Evolutionary conservation across 768 basidiomycete species (phyloP).

Genomic region (Xerocomellus amylosporus): DNA sequence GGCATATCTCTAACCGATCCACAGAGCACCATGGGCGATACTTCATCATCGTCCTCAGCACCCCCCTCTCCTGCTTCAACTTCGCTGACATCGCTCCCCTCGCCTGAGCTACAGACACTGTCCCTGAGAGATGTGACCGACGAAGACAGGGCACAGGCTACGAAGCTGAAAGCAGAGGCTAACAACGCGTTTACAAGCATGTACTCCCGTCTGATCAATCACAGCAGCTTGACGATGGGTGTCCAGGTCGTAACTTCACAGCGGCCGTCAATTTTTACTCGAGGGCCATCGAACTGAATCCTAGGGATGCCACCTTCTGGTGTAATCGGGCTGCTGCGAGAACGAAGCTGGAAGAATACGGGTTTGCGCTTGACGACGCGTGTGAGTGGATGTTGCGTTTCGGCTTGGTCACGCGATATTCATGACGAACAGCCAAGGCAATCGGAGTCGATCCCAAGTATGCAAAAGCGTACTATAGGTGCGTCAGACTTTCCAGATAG

Average conservation of each 20-base stretch:
- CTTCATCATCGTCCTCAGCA: conserved; percentile 26
- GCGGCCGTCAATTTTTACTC: conserved; percentile 77
- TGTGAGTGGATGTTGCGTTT: conserved; percentile 48
- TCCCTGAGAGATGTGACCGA: conserved; percentile 61
- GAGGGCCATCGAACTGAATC: conserved; percentile 83
- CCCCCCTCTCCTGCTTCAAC: conserved; percentile 49
- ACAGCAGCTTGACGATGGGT: not conserved
- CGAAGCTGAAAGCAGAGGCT: conserved; percentile 75
- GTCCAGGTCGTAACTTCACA: conserved; percentile 70
- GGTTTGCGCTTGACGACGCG: conserved; percentile 86
- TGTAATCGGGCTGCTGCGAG: conserved; percentile 92
- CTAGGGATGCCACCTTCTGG: conserved; percentile 85
- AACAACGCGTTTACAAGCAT: conserved; percentile 82
- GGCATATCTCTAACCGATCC: conserved; percentile 1
- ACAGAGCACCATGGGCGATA: conserved; percentile 20
- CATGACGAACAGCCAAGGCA: conserved; percentile 59
- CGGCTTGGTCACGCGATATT: conserved; percentile 13
- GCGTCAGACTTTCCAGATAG: conserved; percentile 14
- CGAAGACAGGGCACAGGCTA: conserved; percentile 64
- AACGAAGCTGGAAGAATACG: conserved; percentile 91
- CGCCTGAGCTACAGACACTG: conserved; percentile 55
- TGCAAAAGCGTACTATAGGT: conserved; percentile 88
- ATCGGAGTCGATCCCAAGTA: conserved; percentile 87
- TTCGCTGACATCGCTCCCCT: conserved; percentile 54
- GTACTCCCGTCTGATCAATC: not conserved